Evolutionary conservation across 139 green algal species (phyloP), one percentile per base, ranked within the genome.

Genomic region (Prasinococcaceae sp.): DNA sequence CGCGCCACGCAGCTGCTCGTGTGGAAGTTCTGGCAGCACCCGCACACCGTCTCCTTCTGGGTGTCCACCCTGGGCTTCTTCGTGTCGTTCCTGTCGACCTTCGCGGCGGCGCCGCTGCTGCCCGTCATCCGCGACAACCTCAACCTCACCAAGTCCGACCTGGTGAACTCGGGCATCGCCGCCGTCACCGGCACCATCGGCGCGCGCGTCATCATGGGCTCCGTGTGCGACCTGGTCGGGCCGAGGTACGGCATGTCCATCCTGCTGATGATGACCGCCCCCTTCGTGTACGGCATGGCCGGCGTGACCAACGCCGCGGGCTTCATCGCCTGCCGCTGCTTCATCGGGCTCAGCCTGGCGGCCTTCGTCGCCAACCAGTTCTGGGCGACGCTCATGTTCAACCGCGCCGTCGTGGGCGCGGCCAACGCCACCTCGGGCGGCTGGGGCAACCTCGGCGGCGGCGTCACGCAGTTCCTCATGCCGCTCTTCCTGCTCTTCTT

Each of bases 331-430:
- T 64, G 49, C 25, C 76, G 88, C 33, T 66, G 87, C 33, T 73
- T 85, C 64, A 92, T 92, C 46, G 86, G 88, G 26, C 82, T 82
- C 53, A 74, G 58, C 0, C 72, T 94, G 30, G 78, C 76, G 2
- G 73, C 69, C 33, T 94, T 96, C 67, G 86, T 96, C 22, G 72
- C 70, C 33, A 93, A 77, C 72, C 82, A 93, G 69, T 90, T 86
- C n/a, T n/a, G n/a, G n/a, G n/a, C n/a, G n/a, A n/a, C n/a, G n/a
- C n/a, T n/a, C n/a, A n/a, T n/a, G n/a, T n/a, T n/a, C n/a, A n/a
- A n/a, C n/a, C n/a, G n/a, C n/a, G n/a, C n/a, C n/a, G n/a, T 93
- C 32, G 85, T 94, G 6, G 85, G 84, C 33, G 78, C 75, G 39
- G 81, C 83, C 36, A 94, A 94, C 58, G 81, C 84, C 12, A 73